A percentile compares a stretch with the other conserved stretches of the same genome.
These are phyloP conservation scores for Rhodosporidiobolus sp. DNA, from an alignment of 768 basidiomycete species.

Conservation along the genomic window DNA sequence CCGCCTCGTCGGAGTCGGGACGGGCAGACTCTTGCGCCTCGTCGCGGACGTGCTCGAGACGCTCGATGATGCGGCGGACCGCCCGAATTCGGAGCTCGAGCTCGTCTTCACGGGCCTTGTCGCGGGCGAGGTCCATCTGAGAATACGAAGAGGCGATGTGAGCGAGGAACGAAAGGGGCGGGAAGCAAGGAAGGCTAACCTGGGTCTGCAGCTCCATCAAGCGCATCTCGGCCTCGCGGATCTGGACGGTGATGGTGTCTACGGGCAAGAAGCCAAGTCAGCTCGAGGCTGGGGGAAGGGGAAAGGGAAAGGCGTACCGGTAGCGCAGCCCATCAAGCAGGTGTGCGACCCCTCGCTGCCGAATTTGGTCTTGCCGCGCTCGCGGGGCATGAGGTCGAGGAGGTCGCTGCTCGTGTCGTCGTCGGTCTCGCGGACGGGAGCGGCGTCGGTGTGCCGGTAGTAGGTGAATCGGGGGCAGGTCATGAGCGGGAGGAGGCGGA, in stretches of 20 bases:
- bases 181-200: neutral
- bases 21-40: neutral
- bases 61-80: slow-evolving; percentile 25
- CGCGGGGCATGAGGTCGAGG: neutral
- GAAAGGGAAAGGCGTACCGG: slow-evolving; percentile 20
- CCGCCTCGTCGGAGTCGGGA: neutral
- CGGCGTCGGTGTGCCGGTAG: slow-evolving; percentile 50
- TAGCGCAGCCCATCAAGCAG: slow-evolving; percentile 65
- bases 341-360: slow-evolving; percentile 77
- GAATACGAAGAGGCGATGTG: neutral
- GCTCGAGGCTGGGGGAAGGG: neutral
- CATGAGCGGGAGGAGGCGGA: slow-evolving; percentile 70
- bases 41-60: slow-evolving; percentile 12
- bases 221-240: slow-evolving; percentile 26
- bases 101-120: neutral
- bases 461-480: slow-evolving; percentile 79
- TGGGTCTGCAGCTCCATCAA: slow-evolving; percentile 28
- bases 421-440: slow-evolving; percentile 21
- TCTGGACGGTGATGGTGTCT: slow-evolving; percentile 42
- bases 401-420: neutral
- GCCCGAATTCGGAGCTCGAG: slow-evolving; percentile 29
- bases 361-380: slow-evolving; percentile 59
- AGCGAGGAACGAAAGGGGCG: neutral
- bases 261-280: neutral
- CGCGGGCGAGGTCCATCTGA: neutral